Conservation (phyloP, 176 grass and related monocot species). For the Oryza brachyantha region DNA sequence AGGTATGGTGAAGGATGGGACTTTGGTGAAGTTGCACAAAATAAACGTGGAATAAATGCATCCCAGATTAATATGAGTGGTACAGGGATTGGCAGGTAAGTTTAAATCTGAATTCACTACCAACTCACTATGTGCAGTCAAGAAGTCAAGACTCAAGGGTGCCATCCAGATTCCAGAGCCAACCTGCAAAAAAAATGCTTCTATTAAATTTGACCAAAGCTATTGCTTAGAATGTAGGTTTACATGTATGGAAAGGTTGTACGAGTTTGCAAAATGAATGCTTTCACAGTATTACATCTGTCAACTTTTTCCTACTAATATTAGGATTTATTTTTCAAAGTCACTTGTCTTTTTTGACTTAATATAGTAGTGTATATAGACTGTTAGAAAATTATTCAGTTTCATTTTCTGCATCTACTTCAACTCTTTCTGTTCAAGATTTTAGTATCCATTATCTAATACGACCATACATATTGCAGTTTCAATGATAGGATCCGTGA, state of each 20-base stretch:
- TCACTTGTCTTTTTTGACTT: not conserved
- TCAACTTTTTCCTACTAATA: not conserved
- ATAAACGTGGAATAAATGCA: slow-evolving; percentile 88
- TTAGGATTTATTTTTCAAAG: not conserved
- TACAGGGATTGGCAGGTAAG: slow-evolving; percentile 83
- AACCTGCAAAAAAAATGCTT: too few species aligned
- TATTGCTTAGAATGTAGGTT: not conserved
- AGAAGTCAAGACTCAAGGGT: not conserved
- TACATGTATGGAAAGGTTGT: not conserved
- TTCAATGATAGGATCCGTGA: slow-evolving; percentile 98
- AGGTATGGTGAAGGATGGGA: slow-evolving; percentile 99
- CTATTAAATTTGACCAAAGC: not conserved
- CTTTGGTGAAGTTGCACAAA: slow-evolving; percentile 83
- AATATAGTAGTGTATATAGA: not conserved
- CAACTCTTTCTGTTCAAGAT: not conserved
- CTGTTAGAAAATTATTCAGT: not conserved
- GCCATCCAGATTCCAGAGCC: not conserved
- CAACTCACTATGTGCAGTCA: not conserved
- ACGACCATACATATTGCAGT: slow-evolving; percentile 40
- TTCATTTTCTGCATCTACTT: not conserved
- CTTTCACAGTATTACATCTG: not conserved
- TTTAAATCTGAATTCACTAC: slow-evolving; percentile 31
- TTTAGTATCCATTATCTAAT: not conserved
- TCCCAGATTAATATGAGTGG: slow-evolving; percentile 88
- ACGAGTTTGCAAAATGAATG: not conserved